Percentiles rank a stretch among this genome's conserved stretches.
phyloP scores from a whole-genome alignment of 176 grass and related monocot genomes.

The Phoenix dactylifera region DNA sequence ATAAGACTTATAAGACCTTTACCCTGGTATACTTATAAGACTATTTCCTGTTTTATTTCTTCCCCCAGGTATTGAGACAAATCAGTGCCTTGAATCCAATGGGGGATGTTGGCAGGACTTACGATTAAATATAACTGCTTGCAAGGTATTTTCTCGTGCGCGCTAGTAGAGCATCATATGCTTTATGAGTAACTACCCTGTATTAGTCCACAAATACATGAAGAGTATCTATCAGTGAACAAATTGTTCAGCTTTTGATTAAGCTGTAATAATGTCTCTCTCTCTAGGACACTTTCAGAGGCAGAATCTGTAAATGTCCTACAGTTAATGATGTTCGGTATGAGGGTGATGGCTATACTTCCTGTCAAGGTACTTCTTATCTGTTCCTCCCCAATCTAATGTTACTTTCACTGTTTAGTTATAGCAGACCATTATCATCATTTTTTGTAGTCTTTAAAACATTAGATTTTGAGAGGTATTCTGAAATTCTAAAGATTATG shows the following conservation, averaged over 20 bases:
- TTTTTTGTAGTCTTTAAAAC: no score
- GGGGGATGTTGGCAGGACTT: conserved; percentile 69
- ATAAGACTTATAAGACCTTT: no score
- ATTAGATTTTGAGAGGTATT: no score
- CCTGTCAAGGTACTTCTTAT: conserved; percentile 43
- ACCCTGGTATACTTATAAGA: no score
- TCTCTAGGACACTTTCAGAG: conserved; percentile 79
- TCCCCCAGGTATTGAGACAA: conserved; percentile 53
- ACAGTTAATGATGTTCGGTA: conserved; percentile 52
- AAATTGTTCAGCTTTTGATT: no score
- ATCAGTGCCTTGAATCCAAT: conserved; percentile 60
- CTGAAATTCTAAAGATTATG: no score
- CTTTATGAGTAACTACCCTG: no score
- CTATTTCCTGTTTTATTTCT: neutral
- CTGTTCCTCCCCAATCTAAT: neutral
- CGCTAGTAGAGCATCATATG: no score
- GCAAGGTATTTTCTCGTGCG: conserved; percentile 33
- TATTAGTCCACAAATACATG: no score
- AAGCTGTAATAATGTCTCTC: neutral
- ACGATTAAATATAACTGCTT: conserved; percentile 57
- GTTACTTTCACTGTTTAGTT: no score
- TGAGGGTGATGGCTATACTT: conserved; percentile 68
- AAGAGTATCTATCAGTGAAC: no score
- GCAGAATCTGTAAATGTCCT: conserved; percentile 74
- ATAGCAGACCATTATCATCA: no score